Evolutionary conservation across 2,329 filamentous ascomycete species (phyloP).

Genomic region (Aspergillus transmontanensis): DNA sequence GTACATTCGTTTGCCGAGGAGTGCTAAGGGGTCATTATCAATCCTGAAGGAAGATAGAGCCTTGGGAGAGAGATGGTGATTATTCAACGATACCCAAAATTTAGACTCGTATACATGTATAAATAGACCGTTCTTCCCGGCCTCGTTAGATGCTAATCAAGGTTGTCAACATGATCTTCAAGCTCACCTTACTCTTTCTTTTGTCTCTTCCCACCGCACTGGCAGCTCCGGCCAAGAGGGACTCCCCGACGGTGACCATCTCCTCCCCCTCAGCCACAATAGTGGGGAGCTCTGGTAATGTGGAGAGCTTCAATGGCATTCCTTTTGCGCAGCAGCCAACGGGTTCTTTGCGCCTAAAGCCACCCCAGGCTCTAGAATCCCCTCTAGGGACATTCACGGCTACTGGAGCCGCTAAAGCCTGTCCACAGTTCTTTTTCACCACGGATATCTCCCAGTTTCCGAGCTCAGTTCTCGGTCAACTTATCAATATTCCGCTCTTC

Average conservation of each 20-base stretch:
- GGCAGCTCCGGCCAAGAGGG: conserved; percentile 39
- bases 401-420: conserved; percentile 61
- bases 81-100: background rate
- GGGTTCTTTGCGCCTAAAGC: conserved; percentile 67
- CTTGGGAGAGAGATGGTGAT: background rate
- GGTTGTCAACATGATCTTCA: conserved; percentile 10
- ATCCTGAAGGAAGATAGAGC: background rate
- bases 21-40: background rate
- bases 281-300: conserved; percentile 37
- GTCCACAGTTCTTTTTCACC: conserved; percentile 71
- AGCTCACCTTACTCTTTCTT: conserved; percentile 9
- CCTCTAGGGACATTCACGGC: conserved; percentile 64
- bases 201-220: conserved; percentile 15
- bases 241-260: conserved; percentile 56
- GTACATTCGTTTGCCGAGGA: background rate
- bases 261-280: conserved; percentile 57
- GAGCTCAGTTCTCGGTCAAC: conserved; percentile 49
- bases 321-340: conserved; percentile 73
- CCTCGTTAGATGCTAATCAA: background rate
- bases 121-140: background rate
- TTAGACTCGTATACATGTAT: background rate
- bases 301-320: conserved; percentile 74
- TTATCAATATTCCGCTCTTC: conserved; percentile 61
- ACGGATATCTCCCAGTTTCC: conserved; percentile 47
- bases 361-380: conserved; percentile 63